phyloP scores from a whole-genome alignment of 208 protist genomes.

The Acanthamoeba castellanii region DNA sequence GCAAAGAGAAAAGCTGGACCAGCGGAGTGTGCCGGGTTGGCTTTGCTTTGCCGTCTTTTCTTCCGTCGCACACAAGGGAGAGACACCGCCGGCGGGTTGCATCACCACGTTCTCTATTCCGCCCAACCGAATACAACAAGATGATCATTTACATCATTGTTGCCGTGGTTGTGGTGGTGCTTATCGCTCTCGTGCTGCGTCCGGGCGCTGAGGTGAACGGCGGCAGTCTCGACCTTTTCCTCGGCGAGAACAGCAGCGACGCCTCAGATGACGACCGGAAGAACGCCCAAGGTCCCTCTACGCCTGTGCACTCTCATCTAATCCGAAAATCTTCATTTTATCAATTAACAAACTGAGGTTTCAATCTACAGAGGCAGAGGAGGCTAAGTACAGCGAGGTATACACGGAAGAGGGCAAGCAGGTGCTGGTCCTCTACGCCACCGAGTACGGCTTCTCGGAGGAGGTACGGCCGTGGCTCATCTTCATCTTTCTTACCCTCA shows the following conservation, averaged over 20 bases:
- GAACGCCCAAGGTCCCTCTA: neutral
- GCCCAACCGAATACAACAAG: neutral
- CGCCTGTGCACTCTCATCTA: no score
- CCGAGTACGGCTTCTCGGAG: slow-evolving; percentile 60
- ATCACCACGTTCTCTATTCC: no score
- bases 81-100: no score
- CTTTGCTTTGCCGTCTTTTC: neutral
- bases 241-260: neutral
- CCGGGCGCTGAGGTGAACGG: slow-evolving; percentile 38
- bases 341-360: neutral
- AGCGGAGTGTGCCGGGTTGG: neutral
- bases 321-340: slow-evolving; percentile 3
- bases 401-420: slow-evolving; percentile 64
- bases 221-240: slow-evolving; percentile 37
- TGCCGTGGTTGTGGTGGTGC: neutral
- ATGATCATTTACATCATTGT: slow-evolving; percentile 52
- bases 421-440: slow-evolving; percentile 36
- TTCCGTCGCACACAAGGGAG: neutral
- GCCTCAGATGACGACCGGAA: slow-evolving; percentile 23
- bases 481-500: neutral
- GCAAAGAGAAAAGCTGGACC: neutral
- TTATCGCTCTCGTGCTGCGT: slow-evolving; percentile 26
- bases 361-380: neutral
- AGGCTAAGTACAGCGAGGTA: slow-evolving; percentile 45
- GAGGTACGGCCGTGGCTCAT: neutral